phyloP scores from a whole-genome alignment of 208 protist species.

The Herpetomonas muscarum region DNA sequence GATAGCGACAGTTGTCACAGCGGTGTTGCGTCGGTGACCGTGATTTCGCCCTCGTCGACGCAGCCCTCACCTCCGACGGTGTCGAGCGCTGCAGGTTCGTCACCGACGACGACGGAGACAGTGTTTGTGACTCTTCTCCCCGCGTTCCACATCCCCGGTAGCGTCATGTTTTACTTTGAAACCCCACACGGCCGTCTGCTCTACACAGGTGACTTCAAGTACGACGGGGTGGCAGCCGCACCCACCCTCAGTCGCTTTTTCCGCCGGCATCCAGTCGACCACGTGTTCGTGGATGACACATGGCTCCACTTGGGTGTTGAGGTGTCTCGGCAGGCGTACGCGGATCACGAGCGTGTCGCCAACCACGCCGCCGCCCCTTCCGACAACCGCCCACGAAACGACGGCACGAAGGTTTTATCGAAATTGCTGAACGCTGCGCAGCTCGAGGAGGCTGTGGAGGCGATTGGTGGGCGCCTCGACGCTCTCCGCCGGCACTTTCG shows the following conservation, averaged over 20 bases:
- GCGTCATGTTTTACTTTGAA: conserved; percentile 74
- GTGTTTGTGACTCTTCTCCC: conserved; percentile 52
- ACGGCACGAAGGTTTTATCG: conserved; percentile 32
- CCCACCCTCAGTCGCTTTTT: conserved; percentile 42
- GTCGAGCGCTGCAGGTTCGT: neutral
- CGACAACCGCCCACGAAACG: neutral
- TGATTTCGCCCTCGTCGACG: too few species aligned
- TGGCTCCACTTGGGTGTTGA: conserved; percentile 65
- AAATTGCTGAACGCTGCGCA: conserved; percentile 62
- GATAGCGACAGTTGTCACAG: too few species aligned
- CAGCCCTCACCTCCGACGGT: too few species aligned
- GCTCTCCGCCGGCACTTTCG: conserved; percentile 26
- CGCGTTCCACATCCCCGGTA: conserved; percentile 74
- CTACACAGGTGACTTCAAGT: conserved; percentile 85
- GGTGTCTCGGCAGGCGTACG: conserved; percentile 5
- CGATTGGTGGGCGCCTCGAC: conserved; percentile 63
- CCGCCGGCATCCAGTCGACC: conserved; percentile 50
- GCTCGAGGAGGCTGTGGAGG: conserved; percentile 63
- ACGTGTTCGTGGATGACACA: conserved; percentile 83
- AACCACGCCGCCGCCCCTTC: neutral
- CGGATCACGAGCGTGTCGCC: conserved; percentile 3
- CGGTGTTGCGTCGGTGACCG: too few species aligned
- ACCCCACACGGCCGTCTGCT: conserved; percentile 45
- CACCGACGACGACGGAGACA: neutral
- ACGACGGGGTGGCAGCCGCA: conserved; percentile 17